Percentiles rank a stretch among this genome's conserved stretches.
Evolutionary conservation across 164 flowering plant genomes (phyloP).

Genomic region (Vitis amurensis): DNA sequence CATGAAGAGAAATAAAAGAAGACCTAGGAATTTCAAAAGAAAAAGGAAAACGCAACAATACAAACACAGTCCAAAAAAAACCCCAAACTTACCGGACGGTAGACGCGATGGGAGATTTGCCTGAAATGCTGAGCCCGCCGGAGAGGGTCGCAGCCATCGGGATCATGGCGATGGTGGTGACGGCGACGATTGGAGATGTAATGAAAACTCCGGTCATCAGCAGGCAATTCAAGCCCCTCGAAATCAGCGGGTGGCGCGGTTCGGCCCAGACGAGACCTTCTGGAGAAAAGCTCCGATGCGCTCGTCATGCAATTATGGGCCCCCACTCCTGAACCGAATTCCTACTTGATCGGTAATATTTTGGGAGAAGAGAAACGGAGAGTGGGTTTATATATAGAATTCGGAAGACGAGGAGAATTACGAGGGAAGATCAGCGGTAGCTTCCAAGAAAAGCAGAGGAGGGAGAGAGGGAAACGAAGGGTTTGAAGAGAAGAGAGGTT

Average conservation of each 20-base stretch:
- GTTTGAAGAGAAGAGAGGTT: too few species aligned
- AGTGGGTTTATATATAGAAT: too few species aligned
- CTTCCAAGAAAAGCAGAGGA: too few species aligned
- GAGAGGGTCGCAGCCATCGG: slow-evolving; percentile 31
- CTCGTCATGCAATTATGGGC: slow-evolving; percentile 49
- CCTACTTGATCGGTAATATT: too few species aligned
- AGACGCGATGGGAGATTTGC: slow-evolving; percentile 7
- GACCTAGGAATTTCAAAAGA: too few species aligned
- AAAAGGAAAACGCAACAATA: too few species aligned
- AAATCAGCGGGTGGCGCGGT: slow-evolving; percentile 3
- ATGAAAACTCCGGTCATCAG: slow-evolving; percentile 19
- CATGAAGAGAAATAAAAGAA: too few species aligned
- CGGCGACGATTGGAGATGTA: slow-evolving; percentile 10
- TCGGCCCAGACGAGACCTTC: slow-evolving; percentile 52
- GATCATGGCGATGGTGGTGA: slow-evolving; percentile 25
- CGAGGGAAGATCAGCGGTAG: too few species aligned
- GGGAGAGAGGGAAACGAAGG: too few species aligned
- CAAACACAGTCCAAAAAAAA: background rate
- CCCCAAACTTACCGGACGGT: slow-evolving; percentile 5
- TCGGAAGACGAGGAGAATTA: too few species aligned
- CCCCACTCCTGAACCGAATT: too few species aligned
- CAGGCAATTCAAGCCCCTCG: slow-evolving; percentile 1
- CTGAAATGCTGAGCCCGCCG: slow-evolving; percentile 25
- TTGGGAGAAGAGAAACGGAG: too few species aligned
- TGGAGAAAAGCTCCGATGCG: slow-evolving; percentile 56